These are phyloP conservation scores for Gloeostereum incarnatum DNA, from an alignment of 768 basidiomycete species.

Conservation along the genomic window DNA sequence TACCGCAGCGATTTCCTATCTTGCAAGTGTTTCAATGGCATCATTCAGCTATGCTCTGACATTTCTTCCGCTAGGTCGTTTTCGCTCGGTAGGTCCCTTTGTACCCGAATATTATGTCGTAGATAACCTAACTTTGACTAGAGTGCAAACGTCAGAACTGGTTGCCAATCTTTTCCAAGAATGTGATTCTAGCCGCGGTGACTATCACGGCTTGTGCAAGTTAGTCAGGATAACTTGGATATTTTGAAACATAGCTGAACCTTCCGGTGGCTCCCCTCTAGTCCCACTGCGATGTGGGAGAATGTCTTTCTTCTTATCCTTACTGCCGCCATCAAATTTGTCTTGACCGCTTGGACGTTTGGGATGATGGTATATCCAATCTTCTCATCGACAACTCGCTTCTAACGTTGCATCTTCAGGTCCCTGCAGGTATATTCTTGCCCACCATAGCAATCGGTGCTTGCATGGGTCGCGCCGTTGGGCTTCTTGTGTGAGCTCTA, in stretches of 20 bases:
- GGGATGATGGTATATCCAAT: constrained; percentile 56
- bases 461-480: constrained; percentile 62
- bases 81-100: constrained; percentile 40
- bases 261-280: too few species aligned
- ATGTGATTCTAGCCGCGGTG: constrained; percentile 58
- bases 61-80: constrained; percentile 37
- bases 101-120: too few species aligned
- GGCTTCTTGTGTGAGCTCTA: constrained; percentile 48
- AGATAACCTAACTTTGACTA: background rate
- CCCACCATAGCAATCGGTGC: constrained; percentile 73
- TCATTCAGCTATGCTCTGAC: background rate
- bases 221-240: constrained; percentile 24
- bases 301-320: constrained; percentile 60
- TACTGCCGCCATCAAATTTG: constrained; percentile 52
- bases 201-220: constrained; percentile 80
- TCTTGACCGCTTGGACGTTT: constrained; percentile 68
- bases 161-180: constrained; percentile 81
- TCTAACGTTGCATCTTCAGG: constrained; percentile 21
- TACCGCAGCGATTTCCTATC: constrained; percentile 64
- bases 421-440: constrained; percentile 70
- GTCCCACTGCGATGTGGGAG: constrained; percentile 56
- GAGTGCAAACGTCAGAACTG: constrained; percentile 66
- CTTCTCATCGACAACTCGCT: background rate
- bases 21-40: constrained; percentile 32
- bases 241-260: background rate